Conservation (phyloP, 2,329 filamentous ascomycete species). For the Calycina marina region DNA sequence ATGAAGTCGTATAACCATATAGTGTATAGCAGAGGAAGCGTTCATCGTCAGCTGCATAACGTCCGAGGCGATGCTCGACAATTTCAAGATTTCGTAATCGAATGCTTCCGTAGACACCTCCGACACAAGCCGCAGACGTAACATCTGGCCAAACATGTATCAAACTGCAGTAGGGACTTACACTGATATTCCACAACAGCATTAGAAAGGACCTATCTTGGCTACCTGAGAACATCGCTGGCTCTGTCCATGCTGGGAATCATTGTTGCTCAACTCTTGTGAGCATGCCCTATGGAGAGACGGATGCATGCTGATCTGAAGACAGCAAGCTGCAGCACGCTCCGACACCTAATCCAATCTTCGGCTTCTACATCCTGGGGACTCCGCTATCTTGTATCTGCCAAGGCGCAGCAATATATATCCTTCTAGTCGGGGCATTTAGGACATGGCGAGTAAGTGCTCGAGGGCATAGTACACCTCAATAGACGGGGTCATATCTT, state of each 20-base stretch:
- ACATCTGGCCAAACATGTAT: no score
- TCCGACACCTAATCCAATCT: slow-evolving; percentile 21
- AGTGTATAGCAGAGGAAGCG: no score
- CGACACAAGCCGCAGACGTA: no score
- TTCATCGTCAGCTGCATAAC: no score
- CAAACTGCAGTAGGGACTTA: no score
- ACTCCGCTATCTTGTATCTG: slow-evolving; percentile 37
- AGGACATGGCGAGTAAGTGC: slow-evolving; percentile 47
- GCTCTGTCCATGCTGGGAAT: slow-evolving; percentile 54
- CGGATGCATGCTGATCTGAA: slow-evolving; percentile 14
- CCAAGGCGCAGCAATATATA: slow-evolving; percentile 26
- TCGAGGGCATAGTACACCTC: no score
- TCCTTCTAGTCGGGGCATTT: slow-evolving; percentile 35
- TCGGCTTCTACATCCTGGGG: slow-evolving; percentile 47
- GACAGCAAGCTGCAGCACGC: slow-evolving; percentile 33
- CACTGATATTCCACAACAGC: slow-evolving; percentile 36
- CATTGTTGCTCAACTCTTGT: slow-evolving; percentile 51
- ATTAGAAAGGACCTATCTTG: slow-evolving; percentile 60
- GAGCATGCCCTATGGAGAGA: slow-evolving; percentile 3
- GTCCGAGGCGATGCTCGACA: no score
- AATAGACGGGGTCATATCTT: no score
- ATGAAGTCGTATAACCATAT: no score
- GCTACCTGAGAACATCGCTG: slow-evolving; percentile 56
- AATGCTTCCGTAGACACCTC: no score
- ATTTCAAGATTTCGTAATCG: no score